Evolutionary conservation across 2,329 filamentous ascomycete species (phyloP), one percentile per base, ranked within the genome.

Genomic region (Colletotrichum liaoningense): DNA sequence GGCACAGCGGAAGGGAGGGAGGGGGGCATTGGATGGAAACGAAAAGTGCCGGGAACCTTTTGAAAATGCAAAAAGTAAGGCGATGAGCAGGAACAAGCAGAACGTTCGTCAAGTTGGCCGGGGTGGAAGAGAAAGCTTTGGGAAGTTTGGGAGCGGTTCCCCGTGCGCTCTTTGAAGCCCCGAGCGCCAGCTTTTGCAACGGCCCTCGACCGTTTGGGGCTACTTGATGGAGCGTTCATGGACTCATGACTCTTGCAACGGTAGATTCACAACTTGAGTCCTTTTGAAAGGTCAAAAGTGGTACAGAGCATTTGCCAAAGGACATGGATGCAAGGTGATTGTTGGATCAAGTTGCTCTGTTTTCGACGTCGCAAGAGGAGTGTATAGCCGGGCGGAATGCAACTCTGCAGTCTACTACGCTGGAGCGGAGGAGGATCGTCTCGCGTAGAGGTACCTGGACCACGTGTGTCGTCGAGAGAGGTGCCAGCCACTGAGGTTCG

Each of bases 331-430:
- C 9, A 42, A 19, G 38, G 33, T 12, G 33, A 35, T 12, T 35
- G 11, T 12, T 35, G 33, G 33, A 35, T 2, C 33, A 19, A 42
- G 38, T 16, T 42, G 38, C 38, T 42, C 38, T 6, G 38, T 42
- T 42, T 16, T 49, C 42, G 42, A 22, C 14, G 54, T 56, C 35
- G 55, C 26, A 59, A 60, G 30, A 26, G 52, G 38, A 58, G 52
- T 24, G 57, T 63, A 24, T 46, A 59, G 57, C 65, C 69, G 58
- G 69, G 58, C 52, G 49, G 52, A 59, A 16, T 22, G 42, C 26
- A 22, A n/a, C 42, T 49, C 26, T 63, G 59, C 42, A 63, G 22
- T 30, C 26, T 33, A n/a, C 46, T 24, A 19, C 42, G 19, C 19
- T 14, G 62, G 28, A 33, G 8, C 30, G 14, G 46, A 55, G 12